Evolutionary conservation across 805 yeast species (phyloP).

Genomic region (Candida arabinofermentans): DNA sequence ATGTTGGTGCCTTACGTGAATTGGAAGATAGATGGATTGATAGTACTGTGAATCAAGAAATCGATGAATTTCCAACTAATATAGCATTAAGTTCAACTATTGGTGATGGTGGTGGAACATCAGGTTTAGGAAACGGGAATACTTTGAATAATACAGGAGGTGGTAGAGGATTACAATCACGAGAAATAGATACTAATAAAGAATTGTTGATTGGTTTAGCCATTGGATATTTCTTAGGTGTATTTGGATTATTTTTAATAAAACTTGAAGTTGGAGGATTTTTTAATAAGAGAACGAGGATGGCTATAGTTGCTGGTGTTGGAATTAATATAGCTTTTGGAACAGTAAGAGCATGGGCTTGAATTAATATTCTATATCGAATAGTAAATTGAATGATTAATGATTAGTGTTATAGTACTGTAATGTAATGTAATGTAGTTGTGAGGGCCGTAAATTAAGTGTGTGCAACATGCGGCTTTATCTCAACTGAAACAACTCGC

Average conservation of each 20-base stretch:
- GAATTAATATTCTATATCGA: too few species aligned
- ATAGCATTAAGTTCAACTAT: conserved; percentile 5
- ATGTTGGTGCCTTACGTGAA: conserved; percentile 52
- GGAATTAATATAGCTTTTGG: conserved; percentile 67
- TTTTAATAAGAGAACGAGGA: conserved; percentile 57
- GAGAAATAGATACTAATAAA: conserved; percentile 41
- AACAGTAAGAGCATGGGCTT: conserved; percentile 44
- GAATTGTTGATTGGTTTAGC: conserved; percentile 68
- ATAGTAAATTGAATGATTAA: too few species aligned
- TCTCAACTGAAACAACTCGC: too few species aligned
- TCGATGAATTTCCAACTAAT: conserved; percentile 41
- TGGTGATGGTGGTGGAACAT: conserved; percentile 3
- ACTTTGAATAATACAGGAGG: background rate
- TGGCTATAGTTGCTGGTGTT: conserved; percentile 71
- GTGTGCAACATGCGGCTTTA: too few species aligned
- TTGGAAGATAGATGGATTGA: conserved; percentile 89
- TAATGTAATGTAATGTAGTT: background rate
- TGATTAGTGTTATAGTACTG: too few species aligned
- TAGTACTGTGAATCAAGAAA: conserved; percentile 56
- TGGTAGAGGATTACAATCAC: conserved; percentile 28
- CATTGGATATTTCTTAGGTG: conserved; percentile 74
- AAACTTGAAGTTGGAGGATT: conserved; percentile 51
- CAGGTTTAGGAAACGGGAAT: background rate
- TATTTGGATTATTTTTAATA: conserved; percentile 59
- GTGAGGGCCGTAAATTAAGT: too few species aligned